Evolutionary conservation across 2,329 filamentous ascomycete genomes (phyloP).

Genomic region (Ascochyta koolunga): DNA sequence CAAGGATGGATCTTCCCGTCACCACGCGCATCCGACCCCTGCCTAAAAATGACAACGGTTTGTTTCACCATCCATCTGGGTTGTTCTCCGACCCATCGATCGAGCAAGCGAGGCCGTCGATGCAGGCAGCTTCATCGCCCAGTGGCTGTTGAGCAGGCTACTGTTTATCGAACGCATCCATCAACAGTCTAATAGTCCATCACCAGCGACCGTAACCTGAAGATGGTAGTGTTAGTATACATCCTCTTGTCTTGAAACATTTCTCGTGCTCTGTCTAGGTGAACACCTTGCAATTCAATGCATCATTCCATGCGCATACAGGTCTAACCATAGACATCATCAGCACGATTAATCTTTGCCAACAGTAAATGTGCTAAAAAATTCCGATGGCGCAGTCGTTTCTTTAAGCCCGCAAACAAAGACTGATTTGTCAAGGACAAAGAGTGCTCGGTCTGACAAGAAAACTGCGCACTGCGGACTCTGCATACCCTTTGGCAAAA

Average conservation of each 20-base stretch:
- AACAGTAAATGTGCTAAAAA: neutral
- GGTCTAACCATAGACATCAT: neutral
- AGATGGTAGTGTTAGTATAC: neutral
- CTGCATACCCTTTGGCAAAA: neutral
- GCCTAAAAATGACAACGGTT: constrained; percentile 25
- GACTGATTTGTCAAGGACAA: neutral
- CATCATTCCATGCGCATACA: neutral
- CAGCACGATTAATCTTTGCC: neutral
- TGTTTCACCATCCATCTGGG: constrained; percentile 34
- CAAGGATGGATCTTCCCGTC: constrained; percentile 23
- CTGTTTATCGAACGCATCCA: constrained; percentile 13
- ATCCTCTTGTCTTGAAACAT: constrained; percentile 2
- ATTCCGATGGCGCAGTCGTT: neutral
- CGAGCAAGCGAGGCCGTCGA: constrained; percentile 13
- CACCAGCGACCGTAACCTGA: neutral
- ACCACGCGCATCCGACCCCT: constrained; percentile 22
- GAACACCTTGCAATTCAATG: neutral
- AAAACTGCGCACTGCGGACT: neutral
- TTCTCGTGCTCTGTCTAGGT: neutral
- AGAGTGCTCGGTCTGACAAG: neutral
- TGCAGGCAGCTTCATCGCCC: constrained; percentile 5
- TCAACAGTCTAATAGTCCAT: constrained; percentile 5
- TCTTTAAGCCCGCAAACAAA: neutral
- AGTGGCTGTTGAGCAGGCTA: constrained; percentile 13
- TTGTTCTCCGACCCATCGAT: constrained; percentile 17